Evolutionary conservation across 148 eudicot species (phyloP).

Genomic region (Chenopodium berlandieri): DNA sequence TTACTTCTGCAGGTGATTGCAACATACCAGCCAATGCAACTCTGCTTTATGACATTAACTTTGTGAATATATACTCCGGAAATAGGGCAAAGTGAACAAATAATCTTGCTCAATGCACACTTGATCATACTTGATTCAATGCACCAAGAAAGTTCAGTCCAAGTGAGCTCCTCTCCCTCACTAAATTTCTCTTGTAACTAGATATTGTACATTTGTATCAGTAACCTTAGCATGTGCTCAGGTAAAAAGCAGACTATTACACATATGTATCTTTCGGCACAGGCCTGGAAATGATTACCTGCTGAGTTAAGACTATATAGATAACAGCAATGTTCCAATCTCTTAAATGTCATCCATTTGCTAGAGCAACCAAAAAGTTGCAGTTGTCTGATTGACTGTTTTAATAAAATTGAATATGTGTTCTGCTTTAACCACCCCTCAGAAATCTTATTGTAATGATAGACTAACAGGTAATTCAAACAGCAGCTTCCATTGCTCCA

Average conservation of each 20-base stretch:
- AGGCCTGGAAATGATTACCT: neutral
- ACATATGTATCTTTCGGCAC: neutral
- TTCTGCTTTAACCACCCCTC: neutral
- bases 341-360: neutral
- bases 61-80: constrained; percentile 63
- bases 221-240: neutral
- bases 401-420: neutral
- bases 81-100: constrained; percentile 53
- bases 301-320: neutral
- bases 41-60: constrained; percentile 65
- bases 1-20: constrained; percentile 62
- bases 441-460: neutral
- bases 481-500: neutral
- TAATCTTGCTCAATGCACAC: constrained; percentile 5
- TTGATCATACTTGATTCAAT: neutral
- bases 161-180: constrained; percentile 1
- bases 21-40: constrained; percentile 92
- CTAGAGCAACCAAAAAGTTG: neutral
- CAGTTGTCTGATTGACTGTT: neutral
- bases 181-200: neutral
- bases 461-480: neutral
- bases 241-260: neutral
- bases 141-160: neutral
- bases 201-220: neutral
- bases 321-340: neutral